Evolutionary conservation across 208 protist genomes (phyloP), one percentile per base, ranked within the genome.

Genomic region (Vickermania spadyakhi): DNA sequence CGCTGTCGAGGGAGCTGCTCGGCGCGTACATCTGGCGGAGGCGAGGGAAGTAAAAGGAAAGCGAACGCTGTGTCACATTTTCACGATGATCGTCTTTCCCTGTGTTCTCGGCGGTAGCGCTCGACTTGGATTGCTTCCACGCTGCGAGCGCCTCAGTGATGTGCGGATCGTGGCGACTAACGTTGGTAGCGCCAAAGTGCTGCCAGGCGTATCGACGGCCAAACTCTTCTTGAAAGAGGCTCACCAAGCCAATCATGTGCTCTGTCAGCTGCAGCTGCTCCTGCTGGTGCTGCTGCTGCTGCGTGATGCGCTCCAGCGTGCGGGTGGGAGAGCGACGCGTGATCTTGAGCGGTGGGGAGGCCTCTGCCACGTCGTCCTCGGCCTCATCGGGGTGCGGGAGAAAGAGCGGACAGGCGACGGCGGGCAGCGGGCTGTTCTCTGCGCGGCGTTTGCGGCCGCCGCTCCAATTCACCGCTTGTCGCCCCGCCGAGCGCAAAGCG

Each of bases 131-230:
- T 18, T 7, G 18, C 36, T 45, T 45, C 36, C 36, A 45, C 18
- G 18, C 36, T 18, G 7, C 11, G 11, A 45, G 18, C 36, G 36
- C 36, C 36, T 45, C 36, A 7, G 18, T 45, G 7, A 45, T 18
- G 55, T 29, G 4, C 31, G 41, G 45, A 56, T 88, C 81, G 52
- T 84, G 77, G 1, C 77, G 68, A n/a, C 62, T 84, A 21, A 72
- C 77, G 64, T 88, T 81, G n/a, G 77, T 88, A 25, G 66, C 75
- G 13, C 86, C 86, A 30, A 93, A 59, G 62, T 87, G 86, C 3
- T 56, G 62, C 72, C 70, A 84, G 41, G 83, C 81, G 60, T 86
- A 79, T 50, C 82, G 81, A 68, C 83, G 80, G 1, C 86, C 86
- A 68, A 90, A 93, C 3, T 72, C 73, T 36, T 87, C 77, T 25